These are phyloP conservation scores for Sarocladiaceae sp. DNA, from an alignment of 2,329 filamentous ascomycete species.

Conservation along the genomic window DNA sequence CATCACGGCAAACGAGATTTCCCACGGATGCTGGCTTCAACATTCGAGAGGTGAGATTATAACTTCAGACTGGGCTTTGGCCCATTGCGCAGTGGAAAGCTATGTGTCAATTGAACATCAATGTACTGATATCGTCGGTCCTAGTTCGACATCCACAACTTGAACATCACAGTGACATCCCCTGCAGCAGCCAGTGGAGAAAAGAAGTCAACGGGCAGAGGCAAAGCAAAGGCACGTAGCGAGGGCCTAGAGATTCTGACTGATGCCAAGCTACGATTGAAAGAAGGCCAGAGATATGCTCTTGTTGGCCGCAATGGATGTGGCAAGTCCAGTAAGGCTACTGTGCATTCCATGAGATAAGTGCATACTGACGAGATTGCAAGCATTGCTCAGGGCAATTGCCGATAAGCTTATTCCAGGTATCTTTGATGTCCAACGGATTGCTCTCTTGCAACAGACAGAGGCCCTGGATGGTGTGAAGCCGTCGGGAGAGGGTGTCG, in stretches of 20 bases:
- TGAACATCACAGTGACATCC: constrained; percentile 63
- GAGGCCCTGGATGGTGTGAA: constrained; percentile 14
- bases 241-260: constrained; percentile 63
- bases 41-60: constrained; percentile 50
- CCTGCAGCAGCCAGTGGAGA: constrained; percentile 16
- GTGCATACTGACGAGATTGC: neutral
- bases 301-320: constrained; percentile 77
- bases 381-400: constrained; percentile 69
- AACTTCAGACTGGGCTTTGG: neutral
- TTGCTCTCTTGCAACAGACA: constrained; percentile 69
- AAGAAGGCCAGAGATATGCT: constrained; percentile 71
- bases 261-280: constrained; percentile 66
- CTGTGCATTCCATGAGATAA: neutral
- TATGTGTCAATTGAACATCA: neutral
- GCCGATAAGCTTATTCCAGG: constrained; percentile 76
- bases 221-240: constrained; percentile 40
- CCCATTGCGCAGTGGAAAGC: too few relatives aligned
- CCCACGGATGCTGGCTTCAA: constrained; percentile 49
- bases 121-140: neutral
- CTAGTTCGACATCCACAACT: constrained; percentile 57
- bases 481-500: constrained; percentile 16
- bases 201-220: constrained; percentile 42
- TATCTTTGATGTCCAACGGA: constrained; percentile 60
- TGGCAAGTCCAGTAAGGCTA: constrained; percentile 68
- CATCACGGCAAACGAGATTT: constrained; percentile 65